These are phyloP conservation scores for Cladosporium sp. DNA, from an alignment of 2,329 filamentous ascomycete species.

Conservation along the genomic window DNA sequence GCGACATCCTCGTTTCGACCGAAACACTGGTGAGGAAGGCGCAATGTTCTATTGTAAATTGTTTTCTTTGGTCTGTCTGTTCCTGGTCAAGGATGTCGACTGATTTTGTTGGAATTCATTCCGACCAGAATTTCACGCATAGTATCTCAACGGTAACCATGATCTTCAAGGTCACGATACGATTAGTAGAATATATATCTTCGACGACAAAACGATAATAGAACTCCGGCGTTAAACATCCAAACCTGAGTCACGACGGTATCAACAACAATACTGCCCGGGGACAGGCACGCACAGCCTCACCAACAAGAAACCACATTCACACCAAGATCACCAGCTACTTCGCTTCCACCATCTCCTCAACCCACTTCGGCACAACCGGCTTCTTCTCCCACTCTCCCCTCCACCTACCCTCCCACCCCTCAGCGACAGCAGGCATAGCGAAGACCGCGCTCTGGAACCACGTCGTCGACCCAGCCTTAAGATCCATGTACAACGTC, in stretches of 20 bases:
- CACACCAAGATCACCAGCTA: neutral
- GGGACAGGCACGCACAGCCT: neutral
- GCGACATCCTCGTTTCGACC: too few species aligned
- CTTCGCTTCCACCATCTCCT: conserved; percentile 21
- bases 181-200: neutral
- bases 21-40: too few species aligned
- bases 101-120: neutral
- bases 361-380: conserved; percentile 31
- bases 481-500: conserved; percentile 63
- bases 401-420: conserved; percentile 56
- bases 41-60: too few species aligned
- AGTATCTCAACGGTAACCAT: neutral
- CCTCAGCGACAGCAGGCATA: conserved; percentile 58
- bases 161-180: neutral
- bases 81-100: neutral
- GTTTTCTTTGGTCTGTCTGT: neutral
- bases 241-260: neutral
- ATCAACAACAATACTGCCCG: neutral
- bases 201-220: neutral
- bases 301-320: neutral
- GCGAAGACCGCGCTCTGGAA: conserved; percentile 72
- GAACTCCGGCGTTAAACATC: neutral
- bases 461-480: conserved; percentile 60
- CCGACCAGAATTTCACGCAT: neutral
- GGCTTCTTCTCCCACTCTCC: conserved; percentile 45